These are phyloP conservation scores for Teratosphaeria destructans DNA, from an alignment of 2,329 filamentous ascomycete genomes.

Conservation along the genomic window DNA sequence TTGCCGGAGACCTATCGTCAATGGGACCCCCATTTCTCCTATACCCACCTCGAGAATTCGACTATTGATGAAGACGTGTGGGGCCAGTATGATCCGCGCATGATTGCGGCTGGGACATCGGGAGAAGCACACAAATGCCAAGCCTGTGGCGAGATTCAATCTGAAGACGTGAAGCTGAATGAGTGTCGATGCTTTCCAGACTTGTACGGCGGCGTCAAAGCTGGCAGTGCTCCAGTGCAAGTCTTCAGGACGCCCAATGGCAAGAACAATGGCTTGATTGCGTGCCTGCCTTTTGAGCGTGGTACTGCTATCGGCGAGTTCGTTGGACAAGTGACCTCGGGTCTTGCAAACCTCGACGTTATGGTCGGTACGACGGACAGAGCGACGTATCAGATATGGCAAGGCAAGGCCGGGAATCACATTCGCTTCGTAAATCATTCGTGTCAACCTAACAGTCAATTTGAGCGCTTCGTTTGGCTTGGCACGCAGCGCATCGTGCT, in stretches of 20 bases:
- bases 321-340: slow-evolving; percentile 45
- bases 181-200: slow-evolving; percentile 44
- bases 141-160: slow-evolving; percentile 39
- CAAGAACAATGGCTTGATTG: slow-evolving; percentile 45
- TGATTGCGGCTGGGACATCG: slow-evolving; percentile 24
- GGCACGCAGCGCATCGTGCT: slow-evolving; percentile 46
- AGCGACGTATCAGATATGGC: slow-evolving; percentile 48
- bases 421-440: slow-evolving; percentile 51
- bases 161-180: slow-evolving; percentile 40
- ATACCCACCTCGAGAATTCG: slow-evolving; percentile 41
- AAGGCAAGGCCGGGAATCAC: slow-evolving; percentile 46
- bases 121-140: slow-evolving; percentile 28
- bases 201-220: slow-evolving; percentile 38
- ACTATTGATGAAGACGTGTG: slow-evolving; percentile 40
- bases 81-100: slow-evolving; percentile 42
- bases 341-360: slow-evolving; percentile 43
- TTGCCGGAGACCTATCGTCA: slow-evolving; percentile 38
- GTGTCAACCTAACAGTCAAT: slow-evolving; percentile 48
- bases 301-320: slow-evolving; percentile 47
- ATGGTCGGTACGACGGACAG: slow-evolving; percentile 37
- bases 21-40: slow-evolving; percentile 38
- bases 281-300: slow-evolving; percentile 39
- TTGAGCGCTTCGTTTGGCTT: slow-evolving; percentile 47
- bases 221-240: slow-evolving; percentile 37
- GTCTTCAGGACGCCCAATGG: slow-evolving; percentile 43